Conservation (phyloP, 2,329 filamentous ascomycete species). For the Capronia coronata region DNA sequence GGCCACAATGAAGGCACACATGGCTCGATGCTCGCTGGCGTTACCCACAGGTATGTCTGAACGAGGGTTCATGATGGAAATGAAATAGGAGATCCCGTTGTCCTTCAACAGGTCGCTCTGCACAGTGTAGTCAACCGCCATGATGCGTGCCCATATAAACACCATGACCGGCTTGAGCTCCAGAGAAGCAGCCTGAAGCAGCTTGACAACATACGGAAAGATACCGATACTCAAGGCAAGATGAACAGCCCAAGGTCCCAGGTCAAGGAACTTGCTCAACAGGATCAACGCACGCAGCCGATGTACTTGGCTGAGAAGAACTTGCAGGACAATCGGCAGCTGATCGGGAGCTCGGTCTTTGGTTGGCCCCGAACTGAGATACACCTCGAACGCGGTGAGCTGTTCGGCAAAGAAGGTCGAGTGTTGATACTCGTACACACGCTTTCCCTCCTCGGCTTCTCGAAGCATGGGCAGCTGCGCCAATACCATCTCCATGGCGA, state of each 20-base stretch:
- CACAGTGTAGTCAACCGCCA: slow-evolving; percentile 90
- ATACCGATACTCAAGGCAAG: slow-evolving; percentile 95
- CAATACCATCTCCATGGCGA: slow-evolving; percentile 91
- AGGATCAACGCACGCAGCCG: slow-evolving; percentile 83
- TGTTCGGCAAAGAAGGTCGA: slow-evolving; percentile 97
- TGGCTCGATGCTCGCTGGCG: slow-evolving; percentile 89
- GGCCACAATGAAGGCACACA: slow-evolving; percentile 96
- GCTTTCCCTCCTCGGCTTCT: slow-evolving; percentile 67
- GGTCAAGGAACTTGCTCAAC: slow-evolving; percentile 84
- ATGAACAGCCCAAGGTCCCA: slow-evolving; percentile 98
- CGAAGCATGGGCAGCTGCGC: slow-evolving; percentile 77
- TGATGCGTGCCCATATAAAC: slow-evolving; percentile 94
- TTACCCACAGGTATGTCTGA: slow-evolving; percentile 81
- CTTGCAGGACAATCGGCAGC: slow-evolving; percentile 90
- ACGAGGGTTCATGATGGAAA: slow-evolving; percentile 77
- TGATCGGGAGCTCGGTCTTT: slow-evolving; percentile 87
- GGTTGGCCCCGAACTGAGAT: slow-evolving; percentile 75
- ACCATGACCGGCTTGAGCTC: slow-evolving; percentile 98
- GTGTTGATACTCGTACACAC: slow-evolving; percentile 84
- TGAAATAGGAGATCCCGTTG: slow-evolving; percentile 95
- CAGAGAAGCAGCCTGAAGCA: slow-evolving; percentile 87
- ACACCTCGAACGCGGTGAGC: slow-evolving; percentile 93
- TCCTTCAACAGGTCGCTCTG: slow-evolving; percentile 93
- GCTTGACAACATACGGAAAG: slow-evolving; percentile 96
- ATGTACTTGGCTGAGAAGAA: slow-evolving; percentile 91